Base-by-base conservation (phyloP, 2,329 filamentous ascomycete species). In the Onygenales sp. region DNA sequence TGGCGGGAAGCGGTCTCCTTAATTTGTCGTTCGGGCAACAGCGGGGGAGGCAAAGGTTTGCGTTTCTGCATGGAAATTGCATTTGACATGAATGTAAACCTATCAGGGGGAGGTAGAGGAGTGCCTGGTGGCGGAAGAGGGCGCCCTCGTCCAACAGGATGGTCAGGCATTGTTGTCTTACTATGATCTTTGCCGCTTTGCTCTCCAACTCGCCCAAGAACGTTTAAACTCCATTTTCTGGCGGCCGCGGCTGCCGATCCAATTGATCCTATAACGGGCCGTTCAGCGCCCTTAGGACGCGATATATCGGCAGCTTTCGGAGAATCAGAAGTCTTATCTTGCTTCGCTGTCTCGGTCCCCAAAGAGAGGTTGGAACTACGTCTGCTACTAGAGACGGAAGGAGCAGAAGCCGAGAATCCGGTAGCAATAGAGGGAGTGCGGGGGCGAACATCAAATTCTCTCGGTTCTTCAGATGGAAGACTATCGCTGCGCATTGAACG, bases 101-200 rank as follows among this genome's bases (percentile, higher is more conserved):
- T 80, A 38, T 83, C 81, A 1, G 85, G 85, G 43, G 76, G 81
- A 2, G 90, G 89, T 1, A 95, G 76, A 3, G 90, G 89, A 44
- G 80, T 84, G 2, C 89, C 90, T 2, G 86, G 87, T 7, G 89
- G 89, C 46, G 89, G 89, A 14, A 95, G 74, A 1, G 89, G 89
- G 60, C 86, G 85, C 0, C 89, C 89, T 41, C 89, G 80, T 1
- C 90, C 90, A 74, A 94, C 89, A 2, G 89, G 89, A 61, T 88
- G 81, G 58, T 71, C 79, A 59, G 70, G 82, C 67, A 56, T 81
- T 38, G 64, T 60, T 47, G 67, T 65, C 4, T 66, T 67, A 31
- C 76, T 75, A 11, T 67, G 69, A 10, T 72, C 69, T 2, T 65
- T 66, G 36, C 64, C 72, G 13, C 48, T 38, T 38, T 62, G 57